Evolutionary conservation across 1,139 yeast species (phyloP).

Genomic region (Wickerhamiella infanticola): DNA sequence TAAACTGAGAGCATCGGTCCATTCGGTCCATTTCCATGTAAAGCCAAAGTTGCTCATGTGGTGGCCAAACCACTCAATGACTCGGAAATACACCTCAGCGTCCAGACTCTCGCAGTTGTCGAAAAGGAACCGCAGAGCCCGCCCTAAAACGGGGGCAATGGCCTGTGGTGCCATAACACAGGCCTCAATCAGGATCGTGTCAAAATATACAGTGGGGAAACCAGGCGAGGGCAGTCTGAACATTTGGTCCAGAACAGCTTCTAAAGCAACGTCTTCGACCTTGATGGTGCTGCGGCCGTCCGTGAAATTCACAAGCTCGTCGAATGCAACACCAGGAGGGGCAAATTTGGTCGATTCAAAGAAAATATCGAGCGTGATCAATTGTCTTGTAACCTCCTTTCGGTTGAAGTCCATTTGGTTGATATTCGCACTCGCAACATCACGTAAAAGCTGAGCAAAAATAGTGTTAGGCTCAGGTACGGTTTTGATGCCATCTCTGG

Average conservation of each 20-base stretch:
- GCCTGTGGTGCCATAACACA: slow-evolving; percentile 79
- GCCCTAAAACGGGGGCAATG: slow-evolving; percentile 89
- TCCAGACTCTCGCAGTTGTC: slow-evolving; percentile 52
- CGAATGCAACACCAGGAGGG: slow-evolving; percentile 71
- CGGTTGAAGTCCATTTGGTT: slow-evolving; percentile 79
- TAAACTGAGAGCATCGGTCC: slow-evolving; percentile 32
- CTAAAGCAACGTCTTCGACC: slow-evolving; percentile 80
- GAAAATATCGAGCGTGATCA: slow-evolving; percentile 58
- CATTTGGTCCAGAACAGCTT: slow-evolving; percentile 62
- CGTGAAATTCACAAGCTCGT: slow-evolving; percentile 32
- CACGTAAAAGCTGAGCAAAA: slow-evolving; percentile 52
- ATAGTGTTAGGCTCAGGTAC: slow-evolving; percentile 54
- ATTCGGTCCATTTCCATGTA: slow-evolving; percentile 97
- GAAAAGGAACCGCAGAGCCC: slow-evolving; percentile 79
- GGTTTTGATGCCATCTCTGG: slow-evolving; percentile 42
- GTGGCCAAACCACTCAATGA: slow-evolving; percentile 83
- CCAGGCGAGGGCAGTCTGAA: slow-evolving; percentile 57
- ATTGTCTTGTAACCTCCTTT: slow-evolving; percentile 71
- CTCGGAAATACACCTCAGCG: slow-evolving; percentile 57
- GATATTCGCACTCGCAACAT: slow-evolving; percentile 57
- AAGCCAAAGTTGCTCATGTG: slow-evolving; percentile 89
- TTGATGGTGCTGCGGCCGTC: slow-evolving; percentile 53
- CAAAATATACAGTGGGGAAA: slow-evolving; percentile 63
- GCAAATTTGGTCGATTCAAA: slow-evolving; percentile 61
- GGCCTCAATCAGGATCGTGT: slow-evolving; percentile 74